phyloP scores from a whole-genome alignment of 306 rosid species.

The Vicia villosa region DNA sequence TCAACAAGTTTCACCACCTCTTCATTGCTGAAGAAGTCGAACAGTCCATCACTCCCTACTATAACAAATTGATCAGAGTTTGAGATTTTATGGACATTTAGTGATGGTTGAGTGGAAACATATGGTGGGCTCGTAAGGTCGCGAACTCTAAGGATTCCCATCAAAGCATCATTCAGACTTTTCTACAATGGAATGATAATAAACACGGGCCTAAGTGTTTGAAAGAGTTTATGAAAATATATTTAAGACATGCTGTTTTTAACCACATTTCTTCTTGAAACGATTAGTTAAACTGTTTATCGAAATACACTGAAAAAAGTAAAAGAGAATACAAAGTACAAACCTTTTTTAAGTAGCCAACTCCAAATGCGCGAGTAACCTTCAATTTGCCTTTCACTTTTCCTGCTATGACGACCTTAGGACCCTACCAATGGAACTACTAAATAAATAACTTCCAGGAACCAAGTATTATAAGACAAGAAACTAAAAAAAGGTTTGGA shows the following conservation, averaged over 20 bases:
- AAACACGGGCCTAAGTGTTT: not conserved
- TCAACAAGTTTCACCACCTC: conserved; percentile 81
- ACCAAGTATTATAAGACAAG: not conserved
- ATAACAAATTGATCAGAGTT: conserved; percentile 70
- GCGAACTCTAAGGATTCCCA: conserved; percentile 94
- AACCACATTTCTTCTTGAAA: not conserved
- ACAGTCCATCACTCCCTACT: conserved; percentile 92
- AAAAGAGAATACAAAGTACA: conserved; percentile 32
- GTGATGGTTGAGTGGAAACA: conserved; percentile 76
- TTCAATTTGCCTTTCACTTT: conserved; percentile 93
- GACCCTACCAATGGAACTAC: conserved; percentile 38
- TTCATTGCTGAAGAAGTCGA: conserved; percentile 90
- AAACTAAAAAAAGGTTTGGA: not conserved
- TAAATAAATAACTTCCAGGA: not conserved
- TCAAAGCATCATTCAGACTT: conserved; percentile 88
- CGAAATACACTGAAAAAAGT: not conserved
- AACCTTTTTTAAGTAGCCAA: conserved; percentile 98
- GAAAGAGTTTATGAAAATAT: not conserved
- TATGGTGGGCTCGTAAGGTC: conserved; percentile 94
- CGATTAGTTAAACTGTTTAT: not conserved
- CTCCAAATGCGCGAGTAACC: conserved; percentile 98
- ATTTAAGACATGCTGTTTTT: not conserved
- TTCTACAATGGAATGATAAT: conserved; percentile 52
- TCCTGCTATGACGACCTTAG: conserved; percentile 60
- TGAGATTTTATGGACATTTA: conserved; percentile 77